A percentile compares a stretch with the other conserved stretches of the same genome.
These are phyloP conservation scores for Ambrosia trifida DNA, from an alignment of 129 eudicot genomes.

Conservation along the genomic window DNA sequence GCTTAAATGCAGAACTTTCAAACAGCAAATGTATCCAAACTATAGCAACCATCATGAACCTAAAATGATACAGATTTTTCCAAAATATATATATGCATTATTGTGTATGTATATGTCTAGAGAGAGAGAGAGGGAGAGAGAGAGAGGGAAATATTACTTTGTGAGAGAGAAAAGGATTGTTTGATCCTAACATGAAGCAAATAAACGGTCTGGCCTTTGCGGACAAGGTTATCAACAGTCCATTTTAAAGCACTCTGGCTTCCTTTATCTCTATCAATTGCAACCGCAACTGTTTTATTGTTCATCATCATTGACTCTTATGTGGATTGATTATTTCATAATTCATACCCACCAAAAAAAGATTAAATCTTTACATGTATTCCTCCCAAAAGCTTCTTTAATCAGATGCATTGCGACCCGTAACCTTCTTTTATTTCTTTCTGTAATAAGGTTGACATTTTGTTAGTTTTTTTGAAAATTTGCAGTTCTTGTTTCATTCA, in stretches of 20 bases:
- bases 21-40: not conserved
- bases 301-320: constrained; percentile 27
- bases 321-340: constrained; percentile 1
- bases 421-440: not conserved
- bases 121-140: constrained; percentile 27
- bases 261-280: constrained; percentile 66
- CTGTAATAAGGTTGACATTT: not conserved
- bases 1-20: not conserved
- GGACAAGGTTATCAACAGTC: constrained; percentile 61
- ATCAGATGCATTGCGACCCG: not conserved
- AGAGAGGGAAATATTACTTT: constrained; percentile 39
- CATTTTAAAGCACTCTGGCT: constrained; percentile 72
- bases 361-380: constrained; percentile 15
- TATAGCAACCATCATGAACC: not conserved
- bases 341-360: constrained; percentile 25
- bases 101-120: not conserved
- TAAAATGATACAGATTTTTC: not conserved
- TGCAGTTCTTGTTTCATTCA: constrained; percentile 20
- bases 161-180: constrained; percentile 19
- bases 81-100: not conserved
- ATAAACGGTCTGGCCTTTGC: constrained; percentile 58
- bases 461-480: not conserved
- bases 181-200: constrained; percentile 65
- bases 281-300: constrained; percentile 61
- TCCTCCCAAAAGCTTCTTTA: not conserved